Percentiles rank a stretch among this genome's conserved stretches.
phyloP scores from a whole-genome alignment of 1,284 basidiomycete genomes.

The Stereum hirsutum region DNA sequence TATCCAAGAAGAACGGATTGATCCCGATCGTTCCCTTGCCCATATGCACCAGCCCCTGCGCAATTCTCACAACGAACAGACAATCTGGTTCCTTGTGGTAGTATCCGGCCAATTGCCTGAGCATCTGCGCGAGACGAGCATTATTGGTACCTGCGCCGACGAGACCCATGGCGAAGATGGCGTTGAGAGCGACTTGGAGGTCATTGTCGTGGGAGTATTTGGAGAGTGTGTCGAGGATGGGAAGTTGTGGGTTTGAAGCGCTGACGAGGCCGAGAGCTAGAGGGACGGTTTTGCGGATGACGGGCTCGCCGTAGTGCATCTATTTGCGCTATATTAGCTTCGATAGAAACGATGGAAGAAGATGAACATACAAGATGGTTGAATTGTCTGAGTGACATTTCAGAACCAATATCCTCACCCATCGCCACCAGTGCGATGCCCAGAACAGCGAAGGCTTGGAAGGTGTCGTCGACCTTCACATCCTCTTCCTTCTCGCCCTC shows the following conservation, averaged over 20 bases:
- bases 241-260: constrained; percentile 93
- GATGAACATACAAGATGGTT: constrained; percentile 73
- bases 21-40: constrained; percentile 98
- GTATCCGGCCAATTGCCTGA: constrained; percentile 92
- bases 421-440: constrained; percentile 94
- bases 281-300: constrained; percentile 91
- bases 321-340: constrained; percentile 27
- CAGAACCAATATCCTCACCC: constrained; percentile 97
- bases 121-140: constrained; percentile 94
- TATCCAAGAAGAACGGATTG: constrained; percentile 95
- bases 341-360: background rate
- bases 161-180: constrained; percentile 98
- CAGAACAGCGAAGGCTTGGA: constrained; percentile 91
- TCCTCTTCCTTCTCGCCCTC: constrained; percentile 38
- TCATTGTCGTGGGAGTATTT: constrained; percentile 99
- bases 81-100: constrained; percentile 98
- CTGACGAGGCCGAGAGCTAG: constrained; percentile 92
- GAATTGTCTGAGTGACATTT: constrained; percentile 94
- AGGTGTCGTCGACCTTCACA: constrained; percentile 61
- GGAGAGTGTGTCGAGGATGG: constrained; percentile 96
- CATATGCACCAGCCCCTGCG: constrained; percentile 97
- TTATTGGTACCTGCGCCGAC: constrained; percentile 99
- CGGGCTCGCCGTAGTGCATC: constrained; percentile 97
- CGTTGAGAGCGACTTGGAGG: constrained; percentile 90
- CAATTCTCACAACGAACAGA: constrained; percentile 93